Conservation (phyloP, 192 early-diverging fungal species). For the Funneliformis geosporum region DNA sequence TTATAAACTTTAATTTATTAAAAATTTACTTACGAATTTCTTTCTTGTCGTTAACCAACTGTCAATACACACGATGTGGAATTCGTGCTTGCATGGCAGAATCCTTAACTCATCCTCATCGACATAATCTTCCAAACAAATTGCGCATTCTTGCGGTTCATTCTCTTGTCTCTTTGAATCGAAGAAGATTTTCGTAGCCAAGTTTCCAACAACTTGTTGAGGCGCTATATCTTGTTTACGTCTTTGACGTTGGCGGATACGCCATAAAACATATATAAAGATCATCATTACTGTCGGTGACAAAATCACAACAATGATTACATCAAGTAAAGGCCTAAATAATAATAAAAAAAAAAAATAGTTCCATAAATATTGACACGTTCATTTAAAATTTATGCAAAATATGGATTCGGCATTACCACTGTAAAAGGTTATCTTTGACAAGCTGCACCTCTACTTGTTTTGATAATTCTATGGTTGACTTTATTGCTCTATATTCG, state of each 20-base stretch:
- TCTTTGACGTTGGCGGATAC: conserved; percentile 70
- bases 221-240: conserved; percentile 78
- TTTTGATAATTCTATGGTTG: conserved; percentile 23
- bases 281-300: conserved; percentile 80
- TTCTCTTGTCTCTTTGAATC: conserved; percentile 63
- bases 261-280: conserved; percentile 73
- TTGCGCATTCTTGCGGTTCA: conserved; percentile 83
- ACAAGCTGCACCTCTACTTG: conserved; percentile 40
- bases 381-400: conserved; percentile 7
- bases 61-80: conserved; percentile 88
- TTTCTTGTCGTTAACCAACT: conserved; percentile 88
- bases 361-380: background rate
- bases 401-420: conserved; percentile 37
- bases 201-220: conserved; percentile 65
- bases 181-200: conserved; percentile 74
- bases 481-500: conserved; percentile 64
- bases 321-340: conserved; percentile 71
- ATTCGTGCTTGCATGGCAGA: conserved; percentile 87
- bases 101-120: conserved; percentile 77
- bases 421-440: conserved; percentile 48
- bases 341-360: background rate
- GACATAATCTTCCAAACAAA: conserved; percentile 91
- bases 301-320: conserved; percentile 79
- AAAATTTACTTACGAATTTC: conserved; percentile 76
- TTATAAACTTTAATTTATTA: conserved; percentile 14